These are phyloP conservation scores for Fusarium graminum DNA, from an alignment of 2,329 filamentous ascomycete species.

Conservation along the genomic window DNA sequence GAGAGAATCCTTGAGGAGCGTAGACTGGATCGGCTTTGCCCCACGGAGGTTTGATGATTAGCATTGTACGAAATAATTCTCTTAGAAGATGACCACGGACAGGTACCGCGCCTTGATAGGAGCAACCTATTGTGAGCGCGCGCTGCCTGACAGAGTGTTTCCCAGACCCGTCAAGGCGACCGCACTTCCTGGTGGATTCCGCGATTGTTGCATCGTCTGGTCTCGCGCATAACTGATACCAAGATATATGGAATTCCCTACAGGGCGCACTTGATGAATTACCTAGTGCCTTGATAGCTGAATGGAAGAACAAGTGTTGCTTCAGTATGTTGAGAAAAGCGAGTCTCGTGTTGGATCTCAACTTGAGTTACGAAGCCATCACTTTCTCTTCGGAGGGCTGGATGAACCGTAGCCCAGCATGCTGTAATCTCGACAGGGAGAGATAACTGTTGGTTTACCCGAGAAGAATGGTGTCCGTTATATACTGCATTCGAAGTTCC, in stretches of 20 bases:
- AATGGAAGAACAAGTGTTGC: conserved; percentile 4
- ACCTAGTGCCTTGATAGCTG: not conserved
- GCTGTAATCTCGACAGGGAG: not conserved
- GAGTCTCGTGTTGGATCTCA: not conserved
- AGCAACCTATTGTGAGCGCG: conserved; percentile 2
- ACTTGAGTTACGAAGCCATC: not conserved
- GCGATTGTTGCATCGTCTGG: not conserved
- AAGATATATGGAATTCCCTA: conserved; percentile 9
- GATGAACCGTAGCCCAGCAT: conserved; percentile 1
- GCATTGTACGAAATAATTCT: conserved; percentile 2
- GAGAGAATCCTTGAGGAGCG: not conserved
- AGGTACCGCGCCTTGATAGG: not conserved
- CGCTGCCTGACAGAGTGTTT: not conserved
- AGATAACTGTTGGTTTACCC: not conserved
- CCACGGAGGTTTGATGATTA: conserved; percentile 1
- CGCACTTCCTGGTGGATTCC: conserved; percentile 8
- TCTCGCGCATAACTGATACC: conserved; percentile 5
- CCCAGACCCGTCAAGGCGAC: not conserved
- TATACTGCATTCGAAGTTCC: not conserved
- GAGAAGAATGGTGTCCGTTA: not conserved
- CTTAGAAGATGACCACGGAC: no score
- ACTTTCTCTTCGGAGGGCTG: conserved; percentile 2
- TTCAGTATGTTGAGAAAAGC: not conserved
- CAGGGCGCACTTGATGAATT: not conserved
- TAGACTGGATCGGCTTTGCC: conserved; percentile 3